These are phyloP conservation scores for Solanum pennellii DNA, from an alignment of 257 asterid species.

Conservation along the genomic window DNA sequence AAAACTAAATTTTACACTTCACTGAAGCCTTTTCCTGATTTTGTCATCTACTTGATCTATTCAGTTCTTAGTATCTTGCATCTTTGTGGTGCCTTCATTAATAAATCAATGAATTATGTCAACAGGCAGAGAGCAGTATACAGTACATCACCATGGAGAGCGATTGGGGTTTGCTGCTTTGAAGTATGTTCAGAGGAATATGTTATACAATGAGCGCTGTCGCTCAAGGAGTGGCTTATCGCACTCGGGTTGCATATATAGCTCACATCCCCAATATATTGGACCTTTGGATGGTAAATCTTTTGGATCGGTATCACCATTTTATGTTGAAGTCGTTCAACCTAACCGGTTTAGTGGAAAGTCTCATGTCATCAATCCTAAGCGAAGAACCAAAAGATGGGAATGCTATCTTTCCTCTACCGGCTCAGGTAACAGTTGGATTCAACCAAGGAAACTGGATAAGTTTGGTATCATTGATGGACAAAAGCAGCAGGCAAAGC, in stretches of 20 bases:
- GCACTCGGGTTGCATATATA: slow-evolving; percentile 1
- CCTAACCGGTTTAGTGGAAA: slow-evolving; percentile 15
- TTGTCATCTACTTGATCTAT: not conserved
- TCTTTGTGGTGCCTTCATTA: not conserved
- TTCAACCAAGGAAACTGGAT: slow-evolving; percentile 31
- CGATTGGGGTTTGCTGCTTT: slow-evolving; percentile 15
- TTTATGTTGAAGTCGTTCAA: slow-evolving; percentile 17
- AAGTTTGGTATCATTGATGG: slow-evolving; percentile 29
- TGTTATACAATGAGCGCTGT: slow-evolving; percentile 16
- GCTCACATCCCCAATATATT: slow-evolving; percentile 14
- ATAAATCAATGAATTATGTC: not conserved
- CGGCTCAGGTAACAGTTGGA: slow-evolving; percentile 18
- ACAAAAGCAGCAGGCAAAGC: slow-evolving; percentile 27
- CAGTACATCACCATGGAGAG: slow-evolving; percentile 24
- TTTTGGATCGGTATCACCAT: slow-evolving; percentile 9
- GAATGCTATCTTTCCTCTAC: slow-evolving; percentile 27
- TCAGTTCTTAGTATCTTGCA: not conserved
- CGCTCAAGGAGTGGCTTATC: slow-evolving; percentile 25
- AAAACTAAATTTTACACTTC: not conserved
- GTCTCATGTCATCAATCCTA: slow-evolving; percentile 14
- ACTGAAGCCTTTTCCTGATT: not conserved
- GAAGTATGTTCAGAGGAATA: slow-evolving; percentile 10
- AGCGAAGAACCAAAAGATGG: slow-evolving; percentile 28
- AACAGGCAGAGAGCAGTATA: slow-evolving; percentile 25
- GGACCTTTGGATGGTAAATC: slow-evolving; percentile 19